Base-by-base conservation (phyloP, 352 stramenopile genomes). In the Globisporangium echinulatum region DNA sequence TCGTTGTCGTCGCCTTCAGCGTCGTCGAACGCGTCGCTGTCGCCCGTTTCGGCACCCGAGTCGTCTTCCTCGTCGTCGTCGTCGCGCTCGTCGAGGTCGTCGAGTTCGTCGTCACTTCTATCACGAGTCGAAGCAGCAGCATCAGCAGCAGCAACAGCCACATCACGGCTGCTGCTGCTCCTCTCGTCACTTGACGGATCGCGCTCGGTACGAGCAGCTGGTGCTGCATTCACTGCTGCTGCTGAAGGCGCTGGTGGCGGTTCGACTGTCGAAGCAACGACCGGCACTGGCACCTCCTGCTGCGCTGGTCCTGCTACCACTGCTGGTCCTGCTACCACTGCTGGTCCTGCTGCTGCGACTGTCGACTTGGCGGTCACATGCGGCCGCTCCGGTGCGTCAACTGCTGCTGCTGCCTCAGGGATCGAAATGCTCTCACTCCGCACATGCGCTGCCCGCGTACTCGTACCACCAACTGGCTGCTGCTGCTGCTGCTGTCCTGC, bases 391-490 rank as follows among this genome's bases (percentile, higher is more conserved):
- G 53, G 44, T 49, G 70, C 62, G 8, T 77, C 67, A 10, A 71
- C 48, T 39, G 11, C 3, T 44, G 40, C 69, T 4, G 69, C 64
- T 44, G 70, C 53, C 36, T 80, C 72, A 14, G 74, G 76, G 33
- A 84, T 84, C 9, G 74, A 82, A 49, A 86, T 86, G 54, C 76
- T 86, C 46, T 84, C 74, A 36, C 76, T 86, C 9, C 74, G 76
- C 10, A 58, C 61, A 39, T 73, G 63, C 33, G 42, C 50, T 56
- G 40, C 49, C 44, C 49, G 10, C 54, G 49, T 7, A 40, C 49
- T 25, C n/a, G n/a, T 2, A 36, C 37, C 5, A 54, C 15, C 8
- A 44, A 13, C 14, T 51, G 33, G 2, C 60, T 50, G 49, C 19
- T 62, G 52, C 25, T 64, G 72, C 47, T 19, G 50, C n/a, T 69